Evolutionary conservation across 2,329 filamentous ascomycete species (phyloP), one percentile per base, ranked within the genome.

Genomic region (Verticillium klebahnii): DNA sequence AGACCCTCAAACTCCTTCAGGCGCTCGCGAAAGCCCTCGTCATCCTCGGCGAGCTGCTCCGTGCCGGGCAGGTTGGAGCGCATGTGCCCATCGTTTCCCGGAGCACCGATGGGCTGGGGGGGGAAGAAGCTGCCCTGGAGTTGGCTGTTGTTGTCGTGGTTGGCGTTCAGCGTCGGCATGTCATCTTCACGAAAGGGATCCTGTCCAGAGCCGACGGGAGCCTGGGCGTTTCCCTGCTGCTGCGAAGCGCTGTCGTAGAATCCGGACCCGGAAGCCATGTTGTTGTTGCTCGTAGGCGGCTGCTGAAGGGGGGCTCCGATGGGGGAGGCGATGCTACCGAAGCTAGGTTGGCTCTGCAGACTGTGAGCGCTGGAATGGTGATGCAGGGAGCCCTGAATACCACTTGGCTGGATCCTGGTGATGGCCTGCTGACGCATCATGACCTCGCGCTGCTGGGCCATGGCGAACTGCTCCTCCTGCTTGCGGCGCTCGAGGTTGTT

Each of bases 351-450:
- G 72, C 93, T 97, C 72, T 99, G 95, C 63, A 99, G 83, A 72
- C 94, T 98, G 68, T 98, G 94, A 9, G 92, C 92, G 72, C 94
- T 98, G 1, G 92, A 93, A 72, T 98, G 93, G 71, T 98, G 95
- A 69, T 98, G 93, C 9, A 98, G 83, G 63, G 79, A 71, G 39
- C 34, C 60, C 50, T 64, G 62, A 32, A 64, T 31, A 36, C 63
- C 73, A 71, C 4, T 69, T 52, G 68, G 85, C 69, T 88, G 89
- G 72, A 91, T 89, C 72, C 93, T 89, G 58, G 88, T 82, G 63
- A 93, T 87, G 7, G 85, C 83, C 70, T 96, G 93, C 71, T 96
- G 93, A 66, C 93, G 91, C 65, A 93, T 90, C 61, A 97, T 85
- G 68, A 92, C 92, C 73, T 99, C 95, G 68, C 97, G 92, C 75